Evolutionary conservation across 306 rosid genomes (phyloP), one percentile per base, ranked within the genome.

Genomic region (Spatholobus suberectus): DNA sequence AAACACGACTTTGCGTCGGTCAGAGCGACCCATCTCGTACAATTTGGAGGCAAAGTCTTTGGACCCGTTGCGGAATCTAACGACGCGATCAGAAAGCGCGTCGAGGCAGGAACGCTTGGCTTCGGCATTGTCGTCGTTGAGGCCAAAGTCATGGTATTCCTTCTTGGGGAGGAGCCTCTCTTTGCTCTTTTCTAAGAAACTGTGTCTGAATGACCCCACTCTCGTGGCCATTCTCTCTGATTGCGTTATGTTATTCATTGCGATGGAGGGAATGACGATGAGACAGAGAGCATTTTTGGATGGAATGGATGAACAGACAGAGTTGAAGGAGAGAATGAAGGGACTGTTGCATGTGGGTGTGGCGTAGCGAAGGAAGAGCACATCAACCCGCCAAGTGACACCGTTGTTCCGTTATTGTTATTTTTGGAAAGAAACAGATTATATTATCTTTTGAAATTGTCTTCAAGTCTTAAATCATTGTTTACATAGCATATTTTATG

Each of bases 21-120:
- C 97, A 1, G 88, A 82, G 32, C 81, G 87, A 27, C 97, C 97
- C 97, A 93, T 91, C 37, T 88, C 70, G 41, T 84, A 89, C 29
- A 93, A 49, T 65, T 88, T 76, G 1, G 6, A 0, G 11, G 66
- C 52, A 58, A 69, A 14, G 0, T 84, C 82, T 9, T 10, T 75
- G 2, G 68, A 65, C 1, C 57, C 66, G 3, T 78, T n/a, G 40
- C 78, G 85, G 12, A 88, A n/a, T 32, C 68, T 59, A 66, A 4
- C 5, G 26, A 90, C 5, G 37, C 83, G 89, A 69, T 88, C 90
- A 21, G 90, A 90, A 41, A 91, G 29, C 5, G 27, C 20, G 51
- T 87, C 88, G 77, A 91, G 86, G 12, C 77, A 40, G 8, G 86
- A 66, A 18, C 70, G 67, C 1, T 81, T 23, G 20, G 47, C 8